phyloP scores from a whole-genome alignment of 2,329 filamentous ascomycete genomes.

The Magnaporthales sp. region DNA sequence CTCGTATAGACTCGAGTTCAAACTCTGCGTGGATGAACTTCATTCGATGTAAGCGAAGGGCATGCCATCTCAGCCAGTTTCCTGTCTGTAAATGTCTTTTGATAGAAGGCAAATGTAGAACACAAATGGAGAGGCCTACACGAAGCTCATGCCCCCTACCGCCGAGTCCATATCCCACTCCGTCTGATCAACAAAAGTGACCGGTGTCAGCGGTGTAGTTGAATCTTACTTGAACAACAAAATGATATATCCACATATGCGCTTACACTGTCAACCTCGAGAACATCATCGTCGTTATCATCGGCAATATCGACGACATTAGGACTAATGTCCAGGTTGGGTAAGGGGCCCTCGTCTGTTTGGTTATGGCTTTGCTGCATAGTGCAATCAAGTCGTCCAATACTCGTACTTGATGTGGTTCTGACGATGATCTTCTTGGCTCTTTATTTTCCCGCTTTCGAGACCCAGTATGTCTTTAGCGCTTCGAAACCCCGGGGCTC shows the following conservation, averaged over 20 bases:
- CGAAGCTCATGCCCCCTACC: slow-evolving; percentile 14
- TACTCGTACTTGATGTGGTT: not conserved
- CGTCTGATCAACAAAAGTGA: not conserved
- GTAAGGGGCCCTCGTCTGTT: not conserved
- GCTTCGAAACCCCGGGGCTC: too few relatives aligned
- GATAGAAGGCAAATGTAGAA: not conserved
- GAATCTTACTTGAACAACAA: not conserved
- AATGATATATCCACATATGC: not conserved
- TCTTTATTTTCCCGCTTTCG: not conserved
- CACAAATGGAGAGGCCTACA: slow-evolving; percentile 10
- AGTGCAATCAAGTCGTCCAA: not conserved
- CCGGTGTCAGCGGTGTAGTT: not conserved
- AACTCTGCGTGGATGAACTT: slow-evolving; percentile 15
- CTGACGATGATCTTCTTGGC: not conserved
- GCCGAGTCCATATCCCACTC: slow-evolving; percentile 16
- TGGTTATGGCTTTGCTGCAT: not conserved
- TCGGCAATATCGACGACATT: not conserved
- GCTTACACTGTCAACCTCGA: not conserved
- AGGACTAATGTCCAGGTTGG: not conserved
- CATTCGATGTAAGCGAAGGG: not conserved
- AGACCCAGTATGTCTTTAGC: not conserved
- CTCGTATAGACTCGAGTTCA: slow-evolving; percentile 14
- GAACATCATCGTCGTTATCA: not conserved
- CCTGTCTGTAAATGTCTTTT: not conserved
- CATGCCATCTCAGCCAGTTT: not conserved